Percentiles rank a stretch among this genome's conserved stretches.
Evolutionary conservation across 805 yeast species (phyloP).

Genomic region (Isabelozyma rhagii): DNA sequence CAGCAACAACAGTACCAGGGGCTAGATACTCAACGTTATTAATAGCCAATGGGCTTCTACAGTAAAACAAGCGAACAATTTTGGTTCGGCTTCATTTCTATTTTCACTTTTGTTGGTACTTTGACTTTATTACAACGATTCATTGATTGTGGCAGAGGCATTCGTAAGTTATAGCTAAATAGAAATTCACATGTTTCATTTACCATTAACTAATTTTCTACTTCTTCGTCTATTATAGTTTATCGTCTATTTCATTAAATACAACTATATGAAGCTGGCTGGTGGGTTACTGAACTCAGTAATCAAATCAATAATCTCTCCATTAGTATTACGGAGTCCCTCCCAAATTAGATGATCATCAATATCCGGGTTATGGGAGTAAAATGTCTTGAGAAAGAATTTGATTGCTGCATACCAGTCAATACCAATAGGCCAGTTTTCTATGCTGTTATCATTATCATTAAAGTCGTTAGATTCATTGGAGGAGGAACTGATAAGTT

Average conservation of each 20-base stretch:
- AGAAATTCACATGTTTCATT: too few species aligned
- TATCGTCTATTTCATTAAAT: not conserved
- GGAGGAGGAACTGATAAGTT: too few species aligned
- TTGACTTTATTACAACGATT: too few species aligned
- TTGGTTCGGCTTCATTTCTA: too few species aligned
- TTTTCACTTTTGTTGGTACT: too few species aligned
- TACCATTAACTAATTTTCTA: too few species aligned
- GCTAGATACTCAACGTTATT: slow-evolving; percentile 1
- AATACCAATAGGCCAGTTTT: too few species aligned
- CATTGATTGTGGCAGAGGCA: too few species aligned
- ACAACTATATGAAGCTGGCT: not conserved
- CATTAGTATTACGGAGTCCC: not conserved
- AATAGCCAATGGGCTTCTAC: not conserved
- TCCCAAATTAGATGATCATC: not conserved
- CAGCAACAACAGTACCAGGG: slow-evolving; percentile 1
- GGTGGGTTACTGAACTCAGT: not conserved
- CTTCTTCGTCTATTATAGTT: too few species aligned
- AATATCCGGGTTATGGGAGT: not conserved
- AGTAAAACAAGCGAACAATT: too few species aligned
- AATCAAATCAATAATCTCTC: not conserved
- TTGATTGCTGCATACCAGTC: not conserved
- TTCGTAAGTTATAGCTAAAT: too few species aligned
- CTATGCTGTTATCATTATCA: not conserved
- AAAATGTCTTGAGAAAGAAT: not conserved
- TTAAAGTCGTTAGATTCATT: not conserved